These are phyloP conservation scores for Hemileccinum impolitum DNA, from an alignment of 768 basidiomycete species.

Conservation along the genomic window DNA sequence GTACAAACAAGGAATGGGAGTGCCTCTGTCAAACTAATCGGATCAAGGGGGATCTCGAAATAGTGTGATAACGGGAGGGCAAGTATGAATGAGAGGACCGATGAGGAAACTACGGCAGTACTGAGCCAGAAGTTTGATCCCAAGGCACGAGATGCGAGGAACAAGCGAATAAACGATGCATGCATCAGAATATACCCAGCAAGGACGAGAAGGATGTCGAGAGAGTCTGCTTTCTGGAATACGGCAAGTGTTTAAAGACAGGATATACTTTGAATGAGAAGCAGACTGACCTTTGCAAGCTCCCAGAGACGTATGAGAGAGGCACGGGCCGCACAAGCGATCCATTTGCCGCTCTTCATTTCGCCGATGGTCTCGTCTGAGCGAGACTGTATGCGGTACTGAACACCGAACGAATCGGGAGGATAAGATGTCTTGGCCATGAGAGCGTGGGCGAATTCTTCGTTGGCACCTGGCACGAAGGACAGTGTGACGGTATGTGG, in stretches of 20 bases:
- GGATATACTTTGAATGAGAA: not conserved
- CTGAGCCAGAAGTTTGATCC: constrained; percentile 70
- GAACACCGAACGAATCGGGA: constrained; percentile 39
- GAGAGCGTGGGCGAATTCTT: constrained; percentile 47
- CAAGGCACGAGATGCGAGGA: constrained; percentile 82
- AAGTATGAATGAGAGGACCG: constrained; percentile 79
- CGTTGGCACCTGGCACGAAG: constrained; percentile 47
- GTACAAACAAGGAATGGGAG: constrained; percentile 97
- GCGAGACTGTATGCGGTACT: constrained; percentile 48
- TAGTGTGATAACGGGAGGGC: constrained; percentile 75
- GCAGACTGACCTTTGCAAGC: constrained; percentile 62
- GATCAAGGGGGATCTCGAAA: constrained; percentile 85
- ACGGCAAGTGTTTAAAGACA: constrained; percentile 13
- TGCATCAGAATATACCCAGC: constrained; percentile 96
- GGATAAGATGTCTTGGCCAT: constrained; percentile 27
- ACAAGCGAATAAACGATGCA: constrained; percentile 86
- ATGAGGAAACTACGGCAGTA: constrained; percentile 75
- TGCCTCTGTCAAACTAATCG: constrained; percentile 90
- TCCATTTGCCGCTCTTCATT: constrained; percentile 83
- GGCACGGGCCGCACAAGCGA: constrained; percentile 79
- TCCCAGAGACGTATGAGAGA: constrained; percentile 82
- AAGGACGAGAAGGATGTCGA: constrained; percentile 93
- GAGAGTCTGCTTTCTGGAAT: constrained; percentile 82
- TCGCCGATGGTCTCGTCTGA: constrained; percentile 55
- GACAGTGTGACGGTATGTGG: constrained; percentile 47